Conservation (phyloP, 1,284 basidiomycete species). For the Coniophora puteana region DNA sequence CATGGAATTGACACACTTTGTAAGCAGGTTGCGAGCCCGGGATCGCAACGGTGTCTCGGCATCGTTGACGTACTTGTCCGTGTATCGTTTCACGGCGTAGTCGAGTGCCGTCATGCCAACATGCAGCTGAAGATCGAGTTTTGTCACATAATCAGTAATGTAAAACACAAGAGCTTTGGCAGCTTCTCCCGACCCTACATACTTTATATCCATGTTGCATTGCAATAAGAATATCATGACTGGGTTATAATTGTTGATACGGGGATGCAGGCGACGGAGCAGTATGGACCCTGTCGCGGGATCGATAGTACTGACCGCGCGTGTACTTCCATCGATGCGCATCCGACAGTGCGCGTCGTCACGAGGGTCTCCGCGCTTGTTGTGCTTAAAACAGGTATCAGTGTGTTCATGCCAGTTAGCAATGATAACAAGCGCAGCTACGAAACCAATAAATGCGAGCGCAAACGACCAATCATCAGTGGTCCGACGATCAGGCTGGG, state of each 20-base stretch:
- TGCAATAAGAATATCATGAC: constrained; percentile 14
- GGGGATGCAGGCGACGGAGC: constrained; percentile 14
- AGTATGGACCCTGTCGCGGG: constrained; percentile 12
- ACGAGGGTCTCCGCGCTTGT: not conserved
- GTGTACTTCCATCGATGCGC: not conserved
- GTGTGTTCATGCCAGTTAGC: constrained; percentile 15
- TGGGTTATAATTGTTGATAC: constrained; percentile 22
- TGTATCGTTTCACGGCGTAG: constrained; percentile 2
- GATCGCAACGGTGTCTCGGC: no score
- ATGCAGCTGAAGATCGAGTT: constrained; percentile 12
- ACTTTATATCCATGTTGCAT: constrained; percentile 28
- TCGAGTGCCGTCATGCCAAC: constrained; percentile 10
- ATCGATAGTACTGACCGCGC: not conserved
- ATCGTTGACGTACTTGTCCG: no score
- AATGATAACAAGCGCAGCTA: constrained; percentile 1
- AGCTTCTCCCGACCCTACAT: constrained; percentile 23
- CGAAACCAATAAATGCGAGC: not conserved
- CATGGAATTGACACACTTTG: not conserved
- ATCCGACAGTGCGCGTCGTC: not conserved
- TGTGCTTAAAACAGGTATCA: constrained; percentile 15
- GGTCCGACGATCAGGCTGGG: not conserved
- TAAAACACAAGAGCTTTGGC: constrained; percentile 27
- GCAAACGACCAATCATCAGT: not conserved
- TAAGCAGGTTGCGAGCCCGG: not conserved
- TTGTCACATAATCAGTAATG: constrained; percentile 29